A percentile compares a stretch with the other conserved stretches of the same genome.
phyloP scores from a whole-genome alignment of 2,329 filamentous ascomycete genomes.

The Neobulgaria alba region DNA sequence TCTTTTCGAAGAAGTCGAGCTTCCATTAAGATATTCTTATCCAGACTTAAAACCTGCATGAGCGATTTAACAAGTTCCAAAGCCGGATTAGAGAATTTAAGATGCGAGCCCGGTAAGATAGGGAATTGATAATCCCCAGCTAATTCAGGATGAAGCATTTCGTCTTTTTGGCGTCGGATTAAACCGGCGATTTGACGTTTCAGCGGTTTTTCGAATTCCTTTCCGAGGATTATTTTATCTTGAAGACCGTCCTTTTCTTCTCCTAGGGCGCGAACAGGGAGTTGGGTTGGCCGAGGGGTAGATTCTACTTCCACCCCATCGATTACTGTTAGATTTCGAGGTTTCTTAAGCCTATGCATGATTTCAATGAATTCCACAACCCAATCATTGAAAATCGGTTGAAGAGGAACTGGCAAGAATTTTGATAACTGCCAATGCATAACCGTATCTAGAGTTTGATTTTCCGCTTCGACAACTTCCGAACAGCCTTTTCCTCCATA shows the following conservation, averaged over 20 bases:
- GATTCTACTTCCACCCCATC: conserved; percentile 38
- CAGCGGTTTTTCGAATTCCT: conserved; percentile 76
- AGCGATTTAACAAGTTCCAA: conserved; percentile 88
- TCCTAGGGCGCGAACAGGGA: conserved; percentile 47
- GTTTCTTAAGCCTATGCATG: conserved; percentile 81
- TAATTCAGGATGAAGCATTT: conserved; percentile 82
- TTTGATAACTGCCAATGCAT: conserved; percentile 98
- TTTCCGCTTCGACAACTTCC: conserved; percentile 66
- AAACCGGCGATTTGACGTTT: conserved; percentile 80
- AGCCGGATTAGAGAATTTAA: conserved; percentile 59
- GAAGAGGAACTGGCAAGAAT: conserved; percentile 73
- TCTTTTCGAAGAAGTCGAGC: conserved; percentile 84
- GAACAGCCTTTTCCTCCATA: conserved; percentile 91
- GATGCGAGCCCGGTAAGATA: conserved; percentile 62
- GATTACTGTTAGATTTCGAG: conserved; percentile 32
- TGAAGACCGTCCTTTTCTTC: conserved; percentile 52
- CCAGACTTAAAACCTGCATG: conserved; percentile 85
- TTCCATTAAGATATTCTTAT: conserved; percentile 84
- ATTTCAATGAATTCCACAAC: conserved; percentile 89
- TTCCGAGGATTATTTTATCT: conserved; percentile 61
- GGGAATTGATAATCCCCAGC: conserved; percentile 84
- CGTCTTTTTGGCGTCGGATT: conserved; percentile 78
- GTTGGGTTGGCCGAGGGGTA: conserved; percentile 49
- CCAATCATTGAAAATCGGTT: conserved; percentile 84
- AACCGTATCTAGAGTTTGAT: conserved; percentile 77